Evolutionary conservation across 2,329 filamentous ascomycete genomes (phyloP).

Genomic region (Xylariaceae sp.): DNA sequence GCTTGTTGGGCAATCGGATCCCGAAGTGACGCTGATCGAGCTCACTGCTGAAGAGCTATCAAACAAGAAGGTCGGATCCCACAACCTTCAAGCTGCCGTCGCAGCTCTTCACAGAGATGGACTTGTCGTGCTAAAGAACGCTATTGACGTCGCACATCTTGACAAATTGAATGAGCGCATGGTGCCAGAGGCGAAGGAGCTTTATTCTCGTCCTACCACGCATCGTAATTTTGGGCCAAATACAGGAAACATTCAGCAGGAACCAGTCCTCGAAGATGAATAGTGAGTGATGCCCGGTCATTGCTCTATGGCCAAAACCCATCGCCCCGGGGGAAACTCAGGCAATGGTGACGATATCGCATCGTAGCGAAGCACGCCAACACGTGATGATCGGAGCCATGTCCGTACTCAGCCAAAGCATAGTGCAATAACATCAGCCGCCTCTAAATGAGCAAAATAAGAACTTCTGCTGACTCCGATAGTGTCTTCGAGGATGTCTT

Average conservation of each 20-base stretch:
- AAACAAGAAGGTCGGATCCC: slow-evolving; percentile 12
- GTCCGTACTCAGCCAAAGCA: too few relatives aligned
- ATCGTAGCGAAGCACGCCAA: too few relatives aligned
- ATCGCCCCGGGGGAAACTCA: too few relatives aligned
- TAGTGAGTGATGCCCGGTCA: not conserved
- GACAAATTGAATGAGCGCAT: slow-evolving; percentile 30
- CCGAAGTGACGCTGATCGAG: not conserved
- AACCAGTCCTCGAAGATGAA: slow-evolving; percentile 13
- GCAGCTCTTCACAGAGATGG: slow-evolving; percentile 32
- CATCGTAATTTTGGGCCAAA: slow-evolving; percentile 19
- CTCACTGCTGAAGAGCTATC: slow-evolving; percentile 19
- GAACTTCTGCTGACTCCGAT: not conserved
- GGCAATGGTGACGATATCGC: too few relatives aligned
- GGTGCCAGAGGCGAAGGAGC: slow-evolving; percentile 29
- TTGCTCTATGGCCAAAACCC: too few relatives aligned
- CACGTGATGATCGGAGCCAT: too few relatives aligned
- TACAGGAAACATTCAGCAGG: slow-evolving; percentile 19
- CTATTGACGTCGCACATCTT: slow-evolving; percentile 30
- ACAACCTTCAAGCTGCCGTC: slow-evolving; percentile 29
- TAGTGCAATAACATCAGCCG: too few relatives aligned
- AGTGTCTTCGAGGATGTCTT: slow-evolving; percentile 15
- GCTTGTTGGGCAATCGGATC: too few relatives aligned
- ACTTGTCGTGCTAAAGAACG: slow-evolving; percentile 32
- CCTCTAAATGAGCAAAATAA: too few relatives aligned
- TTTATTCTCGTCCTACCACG: slow-evolving; percentile 13